Base-by-base conservation (phyloP, 2,329 filamentous ascomycete species). In the Paecilomyces fulvus region DNA sequence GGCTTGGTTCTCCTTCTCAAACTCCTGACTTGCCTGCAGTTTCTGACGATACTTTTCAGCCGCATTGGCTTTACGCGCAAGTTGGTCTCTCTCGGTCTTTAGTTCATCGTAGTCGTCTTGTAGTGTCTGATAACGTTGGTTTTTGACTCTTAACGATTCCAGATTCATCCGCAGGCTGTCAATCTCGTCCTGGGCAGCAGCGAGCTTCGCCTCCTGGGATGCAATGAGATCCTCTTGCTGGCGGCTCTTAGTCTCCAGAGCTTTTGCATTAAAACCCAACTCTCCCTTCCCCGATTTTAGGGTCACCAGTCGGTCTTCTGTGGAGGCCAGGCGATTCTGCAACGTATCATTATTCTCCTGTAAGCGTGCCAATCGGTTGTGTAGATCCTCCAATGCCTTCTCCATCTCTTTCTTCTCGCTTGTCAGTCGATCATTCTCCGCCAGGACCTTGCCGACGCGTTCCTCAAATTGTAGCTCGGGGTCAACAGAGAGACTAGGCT, bases 211-310 rank as follows among this genome's bases (percentile, higher is more conserved):
- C 68, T 92, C 88, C 62, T 90, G 82, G 23, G 78, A 81, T 43
- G 84, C 83, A 65, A 92, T 91, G 52, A 90, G 77, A 57, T 86
- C 80, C 68, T 89, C 85, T 64, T 88, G 84, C 63, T 90, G 73
- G 31, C 72, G 69, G 4, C 73, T 85, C 77, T 62, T 87, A 73
- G 58, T 78, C 71, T 71, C 72, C 33, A 75, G 58, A 1, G 70
- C 70, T 61, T 71, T 75, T 53, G 67, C 69, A 59, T 71, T 73
- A 74, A 79, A 67, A 74, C 81, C 69, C 75, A 70, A 57, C 49
- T 75, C 74, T 9, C 72, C 74, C 54, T 76, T 74, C 14, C 75
- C 75, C n/a, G 75, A 76, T 55, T 75, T 73, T 76, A 70, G 76
- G 72, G 67, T 83, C 74, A 74, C 82, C 73, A 70, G 77, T 62